Conservation (phyloP, 768 basidiomycete genomes). For the Lactifluus piperatus region DNA sequence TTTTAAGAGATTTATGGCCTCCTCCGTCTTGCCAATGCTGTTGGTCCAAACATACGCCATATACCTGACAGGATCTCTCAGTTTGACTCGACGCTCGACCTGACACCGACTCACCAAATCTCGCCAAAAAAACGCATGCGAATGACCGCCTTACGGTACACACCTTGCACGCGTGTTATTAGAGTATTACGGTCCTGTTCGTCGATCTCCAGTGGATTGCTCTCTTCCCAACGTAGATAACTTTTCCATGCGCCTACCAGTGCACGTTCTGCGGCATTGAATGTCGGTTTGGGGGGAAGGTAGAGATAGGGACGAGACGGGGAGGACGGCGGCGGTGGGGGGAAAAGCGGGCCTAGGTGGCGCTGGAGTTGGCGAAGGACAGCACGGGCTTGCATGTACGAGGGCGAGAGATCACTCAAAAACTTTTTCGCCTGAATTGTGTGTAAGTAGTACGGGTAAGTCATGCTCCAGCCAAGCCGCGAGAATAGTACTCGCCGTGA, state of each 20-base stretch:
- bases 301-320: conserved; percentile 38
- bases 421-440: conserved; percentile 80
- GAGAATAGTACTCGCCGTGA: conserved; percentile 43
- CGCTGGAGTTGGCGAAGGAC: conserved; percentile 76
- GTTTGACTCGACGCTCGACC: background rate
- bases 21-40: conserved; percentile 67
- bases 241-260: conserved; percentile 83
- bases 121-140: conserved; percentile 93
- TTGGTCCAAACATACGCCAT: conserved; percentile 84
- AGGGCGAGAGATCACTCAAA: conserved; percentile 83
- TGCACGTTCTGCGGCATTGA: conserved; percentile 60
- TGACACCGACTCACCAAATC: conserved; percentile 57
- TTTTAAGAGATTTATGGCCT: conserved; percentile 72
- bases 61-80: conserved; percentile 47
- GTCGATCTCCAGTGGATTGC: conserved; percentile 88
- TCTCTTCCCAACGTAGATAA: conserved; percentile 93
- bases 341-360: conserved; percentile 54
- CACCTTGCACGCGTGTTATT: conserved; percentile 63
- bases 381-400: conserved; percentile 92
- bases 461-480: background rate
- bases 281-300: conserved; percentile 64
- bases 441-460: background rate
- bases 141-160: conserved; percentile 83
- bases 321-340: conserved; percentile 36
- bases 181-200: conserved; percentile 66